These are phyloP conservation scores for Fraxinus platypoda DNA, from an alignment of 305 asterid genomes.

Conservation along the genomic window DNA sequence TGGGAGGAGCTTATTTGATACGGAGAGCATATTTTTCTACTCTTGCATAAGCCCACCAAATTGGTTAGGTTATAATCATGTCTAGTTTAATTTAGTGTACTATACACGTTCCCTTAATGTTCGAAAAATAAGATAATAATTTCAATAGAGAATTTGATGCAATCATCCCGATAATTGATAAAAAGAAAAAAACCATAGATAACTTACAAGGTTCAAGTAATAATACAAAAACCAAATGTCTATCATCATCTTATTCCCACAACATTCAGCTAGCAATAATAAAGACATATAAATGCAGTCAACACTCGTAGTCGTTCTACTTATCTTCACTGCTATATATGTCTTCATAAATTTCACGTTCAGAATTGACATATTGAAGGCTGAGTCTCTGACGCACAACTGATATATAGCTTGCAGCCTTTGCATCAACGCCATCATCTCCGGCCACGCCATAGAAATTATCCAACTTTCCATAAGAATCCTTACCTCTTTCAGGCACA, in stretches of 20 bases:
- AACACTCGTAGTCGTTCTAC: not conserved
- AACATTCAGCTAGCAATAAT: not conserved
- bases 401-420: constrained; percentile 55
- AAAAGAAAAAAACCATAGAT: too few species aligned
- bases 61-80: too few species aligned
- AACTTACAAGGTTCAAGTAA: not conserved
- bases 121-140: too few species aligned
- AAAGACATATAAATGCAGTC: not conserved
- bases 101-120: too few species aligned
- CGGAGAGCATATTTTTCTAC: too few species aligned
- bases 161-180: too few species aligned
- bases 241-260: too few species aligned
- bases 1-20: too few species aligned
- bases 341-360: constrained; percentile 26
- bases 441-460: constrained; percentile 27
- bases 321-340: not conserved
- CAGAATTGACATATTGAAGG: constrained; percentile 38
- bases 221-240: too few species aligned
- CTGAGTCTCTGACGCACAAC: constrained; percentile 55
- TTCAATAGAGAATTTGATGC: too few species aligned
- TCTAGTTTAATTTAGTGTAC: too few species aligned
- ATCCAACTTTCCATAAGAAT: constrained; percentile 27
- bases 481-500: constrained; percentile 25
- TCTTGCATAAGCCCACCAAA: too few species aligned
- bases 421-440: constrained; percentile 53